Evolutionary conservation across 306 rosid genomes (phyloP).

Genomic region (Oemleria cerasiformis): DNA sequence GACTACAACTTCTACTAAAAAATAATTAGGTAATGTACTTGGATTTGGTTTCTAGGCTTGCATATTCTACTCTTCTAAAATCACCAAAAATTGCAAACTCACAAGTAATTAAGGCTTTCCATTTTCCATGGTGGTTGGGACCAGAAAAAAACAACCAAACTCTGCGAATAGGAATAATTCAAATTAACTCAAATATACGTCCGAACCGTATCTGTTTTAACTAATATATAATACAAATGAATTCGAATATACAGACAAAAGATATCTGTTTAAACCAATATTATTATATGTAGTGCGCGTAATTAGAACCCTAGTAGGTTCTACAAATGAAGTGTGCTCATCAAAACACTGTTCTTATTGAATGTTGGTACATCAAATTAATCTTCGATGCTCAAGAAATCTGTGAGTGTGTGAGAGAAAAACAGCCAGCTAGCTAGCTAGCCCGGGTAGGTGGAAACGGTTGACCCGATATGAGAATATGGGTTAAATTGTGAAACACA

Average conservation of each 20-base stretch:
- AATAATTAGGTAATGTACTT: background rate
- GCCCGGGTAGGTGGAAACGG: conserved; percentile 43
- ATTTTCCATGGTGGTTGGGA: background rate
- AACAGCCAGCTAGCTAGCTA: background rate
- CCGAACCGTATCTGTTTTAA: too few species aligned
- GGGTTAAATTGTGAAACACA: conserved; percentile 20
- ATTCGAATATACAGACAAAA: too few species aligned
- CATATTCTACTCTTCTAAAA: background rate
- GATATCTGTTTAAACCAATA: too few species aligned
- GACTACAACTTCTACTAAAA: background rate
- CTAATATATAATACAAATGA: too few species aligned
- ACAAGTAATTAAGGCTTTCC: background rate
- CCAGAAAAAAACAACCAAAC: background rate
- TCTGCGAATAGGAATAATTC: too few species aligned
- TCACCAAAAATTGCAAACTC: background rate
- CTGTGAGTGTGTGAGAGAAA: conserved; percentile 16
- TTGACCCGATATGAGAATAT: conserved; percentile 48
- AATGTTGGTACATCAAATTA: background rate
- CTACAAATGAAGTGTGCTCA: too few species aligned
- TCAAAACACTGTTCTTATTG: too few species aligned
- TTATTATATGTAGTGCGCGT: too few species aligned
- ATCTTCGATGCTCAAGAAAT: conserved; percentile 13
- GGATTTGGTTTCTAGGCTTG: background rate
- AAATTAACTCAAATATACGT: too few species aligned
- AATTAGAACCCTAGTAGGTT: too few species aligned